Base-by-base conservation (phyloP, 1,139 yeast species). In the Suhomyces taliae region DNA sequence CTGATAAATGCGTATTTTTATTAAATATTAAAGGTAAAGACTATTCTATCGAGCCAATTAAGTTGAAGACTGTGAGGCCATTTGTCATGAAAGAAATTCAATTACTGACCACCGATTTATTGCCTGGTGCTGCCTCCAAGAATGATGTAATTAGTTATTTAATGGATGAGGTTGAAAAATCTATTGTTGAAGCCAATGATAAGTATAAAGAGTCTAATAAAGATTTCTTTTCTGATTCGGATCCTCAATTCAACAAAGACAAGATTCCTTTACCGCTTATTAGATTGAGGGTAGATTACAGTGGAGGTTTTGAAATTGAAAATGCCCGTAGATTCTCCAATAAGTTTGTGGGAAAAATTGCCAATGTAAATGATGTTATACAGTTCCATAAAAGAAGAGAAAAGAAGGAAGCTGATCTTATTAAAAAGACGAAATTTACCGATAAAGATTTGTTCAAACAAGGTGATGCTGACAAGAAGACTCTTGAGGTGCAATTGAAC, bases 271-370 rank as follows among this genome's bases (percentile, higher is more conserved):
- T 90, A 32, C 99, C 99, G 0, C 69, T 93, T 46, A 74, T 93
- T 6, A 71, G 99, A 41, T 65, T 95, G 26, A 73, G 90, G 37
- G 97, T 93, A 0, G 97, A 93, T 53, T 91, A 90, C 57, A 76
- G 90, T 34, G 97, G 96, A 0, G 96, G 91, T 5, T 91, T 80
- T 58, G 96, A 90, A 55, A 89, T 93, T 35, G 99, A 91, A 58
- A 91, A 93, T 59, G 89, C 96, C 0, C 76, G 95, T 47, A 69
- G 97, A 51, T 89, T 93, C 56, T 90, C 97, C 6, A 90, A 91
- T 59, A 71, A 89, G 56, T 95, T 91, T 72, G 96, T 89, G 7
- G 97, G 97, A 0, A 77, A 76, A 52, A 95, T 93, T 4, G 99
- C 99, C 10, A 93, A 93, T 62, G 82, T 86, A 9, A 86, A 88